These are phyloP conservation scores for Schizothecium vesticola DNA, from an alignment of 495 filamentous ascomycete species.

Conservation along the genomic window DNA sequence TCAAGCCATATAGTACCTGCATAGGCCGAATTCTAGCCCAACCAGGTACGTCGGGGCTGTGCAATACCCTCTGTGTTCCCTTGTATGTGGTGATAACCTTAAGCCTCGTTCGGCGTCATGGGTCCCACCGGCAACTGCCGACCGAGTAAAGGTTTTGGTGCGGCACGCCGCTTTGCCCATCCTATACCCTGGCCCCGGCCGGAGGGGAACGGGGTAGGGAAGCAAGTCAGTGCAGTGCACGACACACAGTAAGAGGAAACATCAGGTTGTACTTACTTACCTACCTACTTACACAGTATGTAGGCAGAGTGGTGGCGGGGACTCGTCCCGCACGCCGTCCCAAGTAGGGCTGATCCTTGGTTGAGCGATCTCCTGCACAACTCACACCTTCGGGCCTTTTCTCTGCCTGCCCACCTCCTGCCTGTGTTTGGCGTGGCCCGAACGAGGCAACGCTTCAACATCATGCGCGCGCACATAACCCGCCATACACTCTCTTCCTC, in stretches of 20 bases:
- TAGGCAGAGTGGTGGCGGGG: neutral
- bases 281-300: neutral
- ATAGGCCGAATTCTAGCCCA: neutral
- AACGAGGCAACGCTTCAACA: neutral
- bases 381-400: neutral
- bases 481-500: neutral
- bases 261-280: neutral
- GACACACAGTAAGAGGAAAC: neutral
- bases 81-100: neutral
- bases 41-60: neutral
- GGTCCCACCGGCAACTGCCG: neutral
- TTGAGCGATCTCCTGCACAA: neutral
- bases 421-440: neutral
- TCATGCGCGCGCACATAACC: neutral
- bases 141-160: neutral
- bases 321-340: neutral
- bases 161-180: neutral
- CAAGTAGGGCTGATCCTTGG: neutral
- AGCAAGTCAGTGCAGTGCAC: neutral
- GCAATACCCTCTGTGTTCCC: neutral
- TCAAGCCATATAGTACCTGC: neutral
- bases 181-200: neutral
- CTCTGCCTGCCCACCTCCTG: neutral
- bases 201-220: too few species aligned
- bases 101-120: neutral